Percentiles rank a stretch among this genome's conserved stretches.
Evolutionary conservation across 768 basidiomycete genomes (phyloP).

Genomic region (Piloderma croceum): DNA sequence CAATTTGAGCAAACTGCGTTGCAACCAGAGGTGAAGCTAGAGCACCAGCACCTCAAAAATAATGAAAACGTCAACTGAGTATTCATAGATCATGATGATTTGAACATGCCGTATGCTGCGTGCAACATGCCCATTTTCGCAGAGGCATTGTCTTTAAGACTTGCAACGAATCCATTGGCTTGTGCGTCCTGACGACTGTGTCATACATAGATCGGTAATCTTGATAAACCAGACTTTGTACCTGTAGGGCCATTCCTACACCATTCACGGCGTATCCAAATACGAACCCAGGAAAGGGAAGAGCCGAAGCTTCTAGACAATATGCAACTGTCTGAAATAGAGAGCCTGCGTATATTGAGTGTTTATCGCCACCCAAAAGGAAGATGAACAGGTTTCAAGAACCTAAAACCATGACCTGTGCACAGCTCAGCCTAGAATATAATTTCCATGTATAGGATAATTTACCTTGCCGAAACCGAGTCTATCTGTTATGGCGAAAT

Average conservation of each 20-base stretch:
- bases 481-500: conserved; percentile 40
- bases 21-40: conserved; percentile 55
- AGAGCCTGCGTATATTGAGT: conserved; percentile 28
- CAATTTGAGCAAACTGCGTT: conserved; percentile 53
- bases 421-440: not conserved
- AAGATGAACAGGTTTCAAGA: conserved; percentile 29
- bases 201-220: not conserved
- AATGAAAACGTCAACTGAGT: not conserved
- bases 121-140: conserved; percentile 50
- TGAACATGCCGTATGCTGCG: conserved; percentile 39
- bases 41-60: conserved; percentile 35
- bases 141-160: conserved; percentile 36
- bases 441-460: too few species aligned
- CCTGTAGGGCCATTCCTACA: conserved; percentile 44
- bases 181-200: conserved; percentile 42
- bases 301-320: conserved; percentile 38
- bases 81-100: not conserved
- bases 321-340: conserved; percentile 39
- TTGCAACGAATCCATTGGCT: conserved; percentile 49
- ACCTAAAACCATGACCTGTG: conserved; percentile 25
- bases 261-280: conserved; percentile 42
- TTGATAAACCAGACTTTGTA: conserved; percentile 9
- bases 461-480: conserved; percentile 42
- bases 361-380: too few species aligned
- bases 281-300: conserved; percentile 49